phyloP scores from a whole-genome alignment of 768 basidiomycete genomes.

The Chlorophyllum brunneum region DNA sequence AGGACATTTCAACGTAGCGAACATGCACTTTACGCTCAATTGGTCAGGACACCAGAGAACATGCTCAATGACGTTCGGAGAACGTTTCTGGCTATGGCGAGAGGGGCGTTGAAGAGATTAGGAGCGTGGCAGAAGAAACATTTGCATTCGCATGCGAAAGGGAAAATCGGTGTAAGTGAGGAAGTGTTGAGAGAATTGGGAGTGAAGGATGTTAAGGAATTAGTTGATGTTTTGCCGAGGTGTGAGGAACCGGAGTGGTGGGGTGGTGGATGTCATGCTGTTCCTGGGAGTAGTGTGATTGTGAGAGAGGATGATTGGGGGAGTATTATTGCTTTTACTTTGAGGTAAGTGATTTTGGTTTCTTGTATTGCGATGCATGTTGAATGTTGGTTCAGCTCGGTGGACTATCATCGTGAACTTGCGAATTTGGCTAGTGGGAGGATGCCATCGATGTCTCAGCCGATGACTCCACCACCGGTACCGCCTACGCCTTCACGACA shows the following conservation, averaged over 20 bases:
- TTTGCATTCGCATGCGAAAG: slow-evolving; percentile 20
- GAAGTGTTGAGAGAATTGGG: slow-evolving; percentile 14
- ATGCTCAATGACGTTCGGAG: slow-evolving; percentile 62
- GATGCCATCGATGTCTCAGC: slow-evolving; percentile 17
- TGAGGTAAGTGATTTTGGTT: slow-evolving; percentile 43
- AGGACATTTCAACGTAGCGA: slow-evolving; percentile 57
- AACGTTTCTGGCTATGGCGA: slow-evolving; percentile 48
- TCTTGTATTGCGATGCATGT: slow-evolving; percentile 4
- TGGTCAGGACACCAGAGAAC: slow-evolving; percentile 40
- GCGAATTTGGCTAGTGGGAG: slow-evolving; percentile 33
- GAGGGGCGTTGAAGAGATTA: slow-evolving; percentile 51
- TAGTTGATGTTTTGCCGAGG: not conserved
- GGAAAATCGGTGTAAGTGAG: slow-evolving; percentile 6
- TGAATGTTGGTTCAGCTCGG: slow-evolving; percentile 37
- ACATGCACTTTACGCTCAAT: slow-evolving; percentile 53
- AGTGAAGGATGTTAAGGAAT: slow-evolving; percentile 16
- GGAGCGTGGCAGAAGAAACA: slow-evolving; percentile 67
- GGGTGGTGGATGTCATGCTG: slow-evolving; percentile 52
- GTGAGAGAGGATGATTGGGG: slow-evolving; percentile 73
- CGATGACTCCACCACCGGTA: slow-evolving; percentile 18
- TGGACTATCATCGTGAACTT: slow-evolving; percentile 54
- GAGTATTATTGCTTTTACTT: slow-evolving; percentile 73
- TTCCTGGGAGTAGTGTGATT: slow-evolving; percentile 65
- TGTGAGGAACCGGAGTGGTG: slow-evolving; percentile 61
- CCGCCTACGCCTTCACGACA: slow-evolving; percentile 17